phyloP scores from a whole-genome alignment of 2,329 filamentous ascomycete species.

The Diaporthe eres region DNA sequence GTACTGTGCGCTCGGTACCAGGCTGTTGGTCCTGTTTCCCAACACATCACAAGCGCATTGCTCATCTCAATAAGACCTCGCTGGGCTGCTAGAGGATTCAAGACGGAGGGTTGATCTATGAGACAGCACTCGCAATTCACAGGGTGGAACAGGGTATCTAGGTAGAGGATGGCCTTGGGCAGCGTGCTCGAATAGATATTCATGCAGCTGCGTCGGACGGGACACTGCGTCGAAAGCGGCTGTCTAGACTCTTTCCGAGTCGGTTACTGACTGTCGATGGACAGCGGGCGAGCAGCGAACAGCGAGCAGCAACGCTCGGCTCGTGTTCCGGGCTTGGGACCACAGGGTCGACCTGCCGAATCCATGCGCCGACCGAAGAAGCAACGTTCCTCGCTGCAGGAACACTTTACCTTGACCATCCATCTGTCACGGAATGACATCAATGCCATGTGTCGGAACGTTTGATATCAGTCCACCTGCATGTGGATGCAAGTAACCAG shows the following conservation, averaged over 20 bases:
- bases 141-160: not conserved
- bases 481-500: not conserved
- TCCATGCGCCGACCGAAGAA: not conserved
- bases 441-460: slow-evolving; percentile 16
- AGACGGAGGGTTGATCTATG: not conserved
- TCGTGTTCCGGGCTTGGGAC: slow-evolving; percentile 11
- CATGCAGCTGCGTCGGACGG: not conserved
- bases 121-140: not conserved
- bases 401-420: not conserved
- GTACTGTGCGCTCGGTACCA: not conserved
- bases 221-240: not conserved
- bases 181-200: not conserved
- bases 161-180: not conserved
- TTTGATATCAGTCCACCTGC: slow-evolving; percentile 4
- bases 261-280: not conserved
- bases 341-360: slow-evolving; percentile 9
- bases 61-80: not conserved
- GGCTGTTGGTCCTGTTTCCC: not conserved
- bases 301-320: not conserved
- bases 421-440: slow-evolving; percentile 9
- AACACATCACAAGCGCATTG: slow-evolving; percentile 15
- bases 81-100: not conserved
- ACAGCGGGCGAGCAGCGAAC: not conserved
- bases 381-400: slow-evolving; percentile 29
- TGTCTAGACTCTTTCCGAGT: not conserved